A percentile compares a stretch with the other conserved stretches of the same genome.
These are phyloP conservation scores for Lepraria neglecta DNA, from an alignment of 495 filamentous ascomycete genomes.

Conservation along the genomic window DNA sequence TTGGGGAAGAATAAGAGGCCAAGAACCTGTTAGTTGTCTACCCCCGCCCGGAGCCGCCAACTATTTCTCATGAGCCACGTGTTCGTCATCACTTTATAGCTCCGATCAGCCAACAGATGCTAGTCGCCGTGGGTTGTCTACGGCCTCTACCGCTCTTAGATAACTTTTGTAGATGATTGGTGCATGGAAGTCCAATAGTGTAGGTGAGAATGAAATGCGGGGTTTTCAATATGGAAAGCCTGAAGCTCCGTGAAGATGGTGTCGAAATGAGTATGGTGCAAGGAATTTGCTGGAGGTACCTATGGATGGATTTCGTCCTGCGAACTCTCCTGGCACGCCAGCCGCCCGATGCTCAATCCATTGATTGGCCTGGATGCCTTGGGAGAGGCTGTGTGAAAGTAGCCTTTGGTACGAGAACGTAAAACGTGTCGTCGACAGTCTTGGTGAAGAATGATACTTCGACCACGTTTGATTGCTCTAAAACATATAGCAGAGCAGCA, in stretches of 20 bases:
- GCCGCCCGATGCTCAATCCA: not conserved
- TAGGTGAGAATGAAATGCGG: not conserved
- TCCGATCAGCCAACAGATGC: slow-evolving; percentile 11
- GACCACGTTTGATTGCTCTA: not conserved
- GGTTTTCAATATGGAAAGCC: not conserved
- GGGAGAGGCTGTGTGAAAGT: not conserved
- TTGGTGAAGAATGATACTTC: not conserved
- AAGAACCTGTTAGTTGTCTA: not conserved
- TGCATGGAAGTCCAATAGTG: not conserved
- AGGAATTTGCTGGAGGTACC: not conserved
- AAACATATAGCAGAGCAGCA: not conserved
- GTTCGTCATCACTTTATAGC: slow-evolving; percentile 4
- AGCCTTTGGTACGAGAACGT: not conserved
- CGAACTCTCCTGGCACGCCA: not conserved
- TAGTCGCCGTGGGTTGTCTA: not conserved
- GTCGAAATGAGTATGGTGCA: not conserved
- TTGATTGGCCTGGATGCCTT: not conserved
- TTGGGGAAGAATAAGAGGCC: not conserved
- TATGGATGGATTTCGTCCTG: not conserved
- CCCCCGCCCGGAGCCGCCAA: slow-evolving; percentile 15
- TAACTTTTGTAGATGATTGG: not conserved
- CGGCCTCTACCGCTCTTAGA: slow-evolving; percentile 3
- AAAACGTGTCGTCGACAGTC: not conserved
- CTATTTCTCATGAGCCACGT: slow-evolving; percentile 14
- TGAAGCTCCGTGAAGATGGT: not conserved